Evolutionary conservation across 192 early-diverging fungal species (phyloP).

Genomic region (Funneliformis geosporum): DNA sequence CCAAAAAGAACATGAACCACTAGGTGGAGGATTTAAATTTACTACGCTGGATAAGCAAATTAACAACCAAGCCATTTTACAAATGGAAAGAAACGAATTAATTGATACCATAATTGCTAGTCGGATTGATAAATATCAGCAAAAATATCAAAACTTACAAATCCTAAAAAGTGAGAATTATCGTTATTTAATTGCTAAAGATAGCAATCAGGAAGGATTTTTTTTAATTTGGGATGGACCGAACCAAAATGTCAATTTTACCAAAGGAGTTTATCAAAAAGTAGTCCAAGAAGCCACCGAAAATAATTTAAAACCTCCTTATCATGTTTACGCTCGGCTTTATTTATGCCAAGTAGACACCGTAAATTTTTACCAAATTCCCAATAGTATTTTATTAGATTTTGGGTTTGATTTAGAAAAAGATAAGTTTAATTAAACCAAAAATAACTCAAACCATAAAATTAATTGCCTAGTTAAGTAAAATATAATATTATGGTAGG

Average conservation of each 20-base stretch:
- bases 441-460: no score
- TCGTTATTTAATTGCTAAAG: not conserved
- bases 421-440: not conserved
- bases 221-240: not conserved
- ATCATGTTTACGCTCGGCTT: not conserved
- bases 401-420: not conserved
- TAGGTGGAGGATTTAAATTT: not conserved
- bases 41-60: not conserved
- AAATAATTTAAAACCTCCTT: not conserved
- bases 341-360: not conserved
- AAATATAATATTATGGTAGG: no score
- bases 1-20: not conserved
- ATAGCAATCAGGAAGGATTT: not conserved
- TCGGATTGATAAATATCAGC: no score
- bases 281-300: not conserved
- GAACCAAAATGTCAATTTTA: not conserved
- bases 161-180: not conserved
- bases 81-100: slow-evolving; percentile 5
- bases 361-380: not conserved
- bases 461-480: no score
- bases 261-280: not conserved
- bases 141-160: no score
- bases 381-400: not conserved
- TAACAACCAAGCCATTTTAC: not conserved
- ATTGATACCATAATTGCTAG: not conserved